phyloP scores from a whole-genome alignment of 2,329 filamentous ascomycete genomes.

The Aspergillus costaricaensis region DNA sequence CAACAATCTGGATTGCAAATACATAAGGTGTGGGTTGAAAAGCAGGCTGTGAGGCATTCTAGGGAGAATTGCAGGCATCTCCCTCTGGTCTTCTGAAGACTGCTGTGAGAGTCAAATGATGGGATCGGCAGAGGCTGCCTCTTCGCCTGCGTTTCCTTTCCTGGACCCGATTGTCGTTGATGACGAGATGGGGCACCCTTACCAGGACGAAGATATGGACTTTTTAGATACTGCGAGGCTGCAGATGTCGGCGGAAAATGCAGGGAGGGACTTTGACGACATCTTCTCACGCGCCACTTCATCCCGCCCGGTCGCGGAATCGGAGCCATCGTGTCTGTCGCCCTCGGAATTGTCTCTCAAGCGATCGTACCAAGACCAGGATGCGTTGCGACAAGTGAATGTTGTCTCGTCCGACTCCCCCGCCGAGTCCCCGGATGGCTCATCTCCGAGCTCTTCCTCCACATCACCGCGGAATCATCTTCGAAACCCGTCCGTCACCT shows the following conservation, averaged over 20 bases:
- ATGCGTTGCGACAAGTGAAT: constrained; percentile 37
- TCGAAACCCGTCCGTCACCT: constrained; percentile 44
- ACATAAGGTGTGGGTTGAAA: background rate
- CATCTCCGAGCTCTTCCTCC: constrained; percentile 46
- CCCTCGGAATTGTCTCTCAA: constrained; percentile 31
- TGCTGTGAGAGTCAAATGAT: constrained; percentile 31
- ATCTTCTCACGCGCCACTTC: constrained; percentile 41
- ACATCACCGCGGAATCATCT: constrained; percentile 45
- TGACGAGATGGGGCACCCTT: constrained; percentile 45
- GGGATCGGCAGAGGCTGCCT: constrained; percentile 37
- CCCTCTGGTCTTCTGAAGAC: constrained; percentile 8
- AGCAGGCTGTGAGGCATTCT: constrained; percentile 10
- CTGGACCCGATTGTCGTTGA: constrained; percentile 47
- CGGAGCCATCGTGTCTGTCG: constrained; percentile 33
- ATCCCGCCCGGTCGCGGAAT: constrained; percentile 30
- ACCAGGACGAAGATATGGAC: constrained; percentile 46
- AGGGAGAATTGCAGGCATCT: constrained; percentile 14
- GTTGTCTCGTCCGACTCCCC: constrained; percentile 41
- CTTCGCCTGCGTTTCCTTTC: constrained; percentile 40
- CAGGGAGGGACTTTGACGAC: constrained; percentile 46
- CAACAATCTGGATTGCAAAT: background rate
- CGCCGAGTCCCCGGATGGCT: constrained; percentile 48
- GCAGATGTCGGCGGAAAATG: constrained; percentile 38
- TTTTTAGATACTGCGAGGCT: constrained; percentile 44
- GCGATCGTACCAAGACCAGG: constrained; percentile 34